Conservation (phyloP, 768 basidiomycete genomes). For the Paxillus ammoniavirescens region DNA sequence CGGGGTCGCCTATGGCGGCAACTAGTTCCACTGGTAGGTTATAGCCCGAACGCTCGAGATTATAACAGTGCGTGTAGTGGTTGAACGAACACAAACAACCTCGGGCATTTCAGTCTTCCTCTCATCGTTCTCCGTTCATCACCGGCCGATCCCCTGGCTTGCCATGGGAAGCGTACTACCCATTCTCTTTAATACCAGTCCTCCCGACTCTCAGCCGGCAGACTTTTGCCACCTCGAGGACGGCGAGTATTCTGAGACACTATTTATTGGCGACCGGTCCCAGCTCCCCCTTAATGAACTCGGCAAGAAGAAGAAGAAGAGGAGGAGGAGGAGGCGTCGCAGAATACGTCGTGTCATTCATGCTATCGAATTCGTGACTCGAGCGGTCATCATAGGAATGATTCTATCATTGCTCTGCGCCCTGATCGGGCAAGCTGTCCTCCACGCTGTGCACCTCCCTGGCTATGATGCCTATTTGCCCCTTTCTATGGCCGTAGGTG, state of each 20-base stretch:
- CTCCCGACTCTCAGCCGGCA: background rate
- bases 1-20: no score
- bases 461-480: background rate
- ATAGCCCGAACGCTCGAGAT: no score
- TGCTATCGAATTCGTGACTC: background rate
- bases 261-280: background rate
- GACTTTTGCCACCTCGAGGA: background rate
- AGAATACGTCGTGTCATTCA: background rate
- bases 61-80: no score
- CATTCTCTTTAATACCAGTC: background rate
- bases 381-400: background rate
- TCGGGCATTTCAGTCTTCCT: no score
- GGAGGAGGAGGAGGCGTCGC: background rate
- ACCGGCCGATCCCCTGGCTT: background rate
- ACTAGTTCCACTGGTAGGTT: no score
- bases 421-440: constrained; percentile 1
- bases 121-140: no score
- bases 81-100: no score
- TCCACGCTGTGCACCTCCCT: background rate
- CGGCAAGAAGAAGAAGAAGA: background rate
- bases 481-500: background rate
- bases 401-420: background rate
- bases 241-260: background rate
- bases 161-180: background rate
- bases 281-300: background rate